Evolutionary conservation across 2,329 filamentous ascomycete genomes (phyloP).

Genomic region (Arthroderma sp.): DNA sequence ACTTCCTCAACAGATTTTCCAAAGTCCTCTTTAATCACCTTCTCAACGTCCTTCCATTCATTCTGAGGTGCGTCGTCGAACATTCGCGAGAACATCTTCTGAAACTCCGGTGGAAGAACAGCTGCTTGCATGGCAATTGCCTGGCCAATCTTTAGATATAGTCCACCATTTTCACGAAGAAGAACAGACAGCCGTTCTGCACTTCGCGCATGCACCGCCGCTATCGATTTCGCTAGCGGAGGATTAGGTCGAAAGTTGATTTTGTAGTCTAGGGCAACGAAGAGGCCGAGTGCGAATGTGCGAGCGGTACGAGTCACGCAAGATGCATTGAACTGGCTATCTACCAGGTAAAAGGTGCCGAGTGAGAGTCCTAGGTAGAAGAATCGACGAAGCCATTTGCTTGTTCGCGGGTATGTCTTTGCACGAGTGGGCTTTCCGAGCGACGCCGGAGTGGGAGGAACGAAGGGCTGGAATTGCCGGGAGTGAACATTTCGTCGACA

Average conservation of each 20-base stretch:
- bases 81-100: constrained; percentile 91
- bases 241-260: constrained; percentile 82
- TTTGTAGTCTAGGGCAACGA: constrained; percentile 88
- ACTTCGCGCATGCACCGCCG: constrained; percentile 69
- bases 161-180: constrained; percentile 71
- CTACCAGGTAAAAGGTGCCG: constrained; percentile 54
- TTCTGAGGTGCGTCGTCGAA: constrained; percentile 97
- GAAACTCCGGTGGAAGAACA: constrained; percentile 83
- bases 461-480: constrained; percentile 38
- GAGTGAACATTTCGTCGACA: constrained; percentile 6
- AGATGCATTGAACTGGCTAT: constrained; percentile 65
- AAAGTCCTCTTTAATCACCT: constrained; percentile 80
- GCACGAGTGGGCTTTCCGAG: constrained; percentile 60
- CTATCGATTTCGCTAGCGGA: constrained; percentile 57
- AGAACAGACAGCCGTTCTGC: constrained; percentile 73
- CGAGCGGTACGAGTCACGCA: constrained; percentile 65
- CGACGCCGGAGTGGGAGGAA: constrained; percentile 65
- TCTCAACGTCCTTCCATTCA: constrained; percentile 71
- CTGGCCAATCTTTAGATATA: constrained; percentile 97
- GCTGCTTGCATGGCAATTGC: constrained; percentile 98
- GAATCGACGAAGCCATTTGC: constrained; percentile 67
- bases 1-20: constrained; percentile 75
- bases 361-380: constrained; percentile 48
- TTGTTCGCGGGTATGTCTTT: constrained; percentile 56
- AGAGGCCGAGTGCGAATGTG: constrained; percentile 66